These are phyloP conservation scores for Tarenaya hassleriana DNA, from an alignment of 345 rosid species.

Conservation along the genomic window DNA sequence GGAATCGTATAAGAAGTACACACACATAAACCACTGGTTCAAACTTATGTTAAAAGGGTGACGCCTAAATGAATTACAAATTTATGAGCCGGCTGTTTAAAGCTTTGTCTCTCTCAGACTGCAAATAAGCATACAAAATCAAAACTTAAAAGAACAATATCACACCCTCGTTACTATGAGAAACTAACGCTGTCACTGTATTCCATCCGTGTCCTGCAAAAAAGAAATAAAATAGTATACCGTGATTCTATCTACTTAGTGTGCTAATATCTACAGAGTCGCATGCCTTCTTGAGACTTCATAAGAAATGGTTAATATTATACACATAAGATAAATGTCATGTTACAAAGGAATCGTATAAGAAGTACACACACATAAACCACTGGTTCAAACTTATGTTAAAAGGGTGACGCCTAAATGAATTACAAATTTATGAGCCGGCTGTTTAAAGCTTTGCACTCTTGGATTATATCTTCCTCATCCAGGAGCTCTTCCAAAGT, in stretches of 20 bases:
- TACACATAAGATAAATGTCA: slow-evolving; percentile 17
- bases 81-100: too few species aligned
- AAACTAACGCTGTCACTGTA: slow-evolving; percentile 18
- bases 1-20: slow-evolving; percentile 2
- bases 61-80: too few species aligned
- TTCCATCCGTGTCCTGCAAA: slow-evolving; percentile 17
- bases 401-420: slow-evolving; percentile 16
- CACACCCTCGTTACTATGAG: slow-evolving; percentile 10
- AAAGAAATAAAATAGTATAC: slow-evolving; percentile 21
- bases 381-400: slow-evolving; percentile 3
- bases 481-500: slow-evolving; percentile 95
- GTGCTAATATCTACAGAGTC: slow-evolving; percentile 14
- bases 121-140: slow-evolving; percentile 27
- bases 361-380: slow-evolving; percentile 14
- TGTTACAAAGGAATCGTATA: slow-evolving; percentile 10
- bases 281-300: slow-evolving; percentile 5
- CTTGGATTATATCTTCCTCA: slow-evolving; percentile 98
- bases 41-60: too few species aligned
- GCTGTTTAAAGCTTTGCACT: slow-evolving; percentile 96
- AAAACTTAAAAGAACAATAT: slow-evolving; percentile 25
- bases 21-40: slow-evolving; percentile 18
- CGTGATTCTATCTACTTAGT: slow-evolving; percentile 17
- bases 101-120: slow-evolving; percentile 90
- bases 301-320: slow-evolving; percentile 14
- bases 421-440: slow-evolving; percentile 93